Evolutionary conservation across 1,284 basidiomycete genomes (phyloP).

Genomic region (Ganoderma boninense): DNA sequence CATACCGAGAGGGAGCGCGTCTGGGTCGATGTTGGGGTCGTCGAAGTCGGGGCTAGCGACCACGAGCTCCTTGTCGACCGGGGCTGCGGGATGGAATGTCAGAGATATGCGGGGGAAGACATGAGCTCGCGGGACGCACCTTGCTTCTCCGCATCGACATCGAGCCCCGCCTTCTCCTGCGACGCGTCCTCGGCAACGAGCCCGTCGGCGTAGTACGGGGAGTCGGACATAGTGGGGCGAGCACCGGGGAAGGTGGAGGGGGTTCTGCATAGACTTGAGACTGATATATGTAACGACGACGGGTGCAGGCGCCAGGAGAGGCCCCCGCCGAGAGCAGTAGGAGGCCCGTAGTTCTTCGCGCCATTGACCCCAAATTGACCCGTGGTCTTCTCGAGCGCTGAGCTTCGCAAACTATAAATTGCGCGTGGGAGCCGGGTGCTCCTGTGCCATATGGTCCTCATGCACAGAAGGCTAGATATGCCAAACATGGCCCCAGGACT

Average conservation of each 20-base stretch:
- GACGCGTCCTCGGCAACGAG: slow-evolving; percentile 27
- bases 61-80: slow-evolving; percentile 15
- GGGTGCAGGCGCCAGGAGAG: neutral
- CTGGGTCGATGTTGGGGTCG: slow-evolving; percentile 70
- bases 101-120: neutral
- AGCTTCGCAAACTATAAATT: slow-evolving; percentile 5
- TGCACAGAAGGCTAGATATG: neutral
- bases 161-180: slow-evolving; percentile 39
- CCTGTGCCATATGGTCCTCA: neutral
- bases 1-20: slow-evolving; percentile 41
- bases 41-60: slow-evolving; percentile 54
- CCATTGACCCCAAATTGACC: neutral
- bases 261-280: neutral
- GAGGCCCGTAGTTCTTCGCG: neutral
- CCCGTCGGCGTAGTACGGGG: slow-evolving; percentile 33
- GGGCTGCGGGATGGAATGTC: neutral
- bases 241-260: slow-evolving; percentile 20
- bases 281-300: neutral
- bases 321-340: neutral
- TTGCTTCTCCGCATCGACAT: slow-evolving; percentile 31
- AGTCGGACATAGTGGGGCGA: slow-evolving; percentile 38
- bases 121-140: slow-evolving; percentile 9
- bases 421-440: neutral
- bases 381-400: neutral
- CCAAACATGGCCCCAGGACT: neutral